Percentiles rank a stretch among this genome's conserved stretches.
These are phyloP conservation scores for Buxus sempervirens DNA, from an alignment of 164 flowering plant species.

Conservation along the genomic window DNA sequence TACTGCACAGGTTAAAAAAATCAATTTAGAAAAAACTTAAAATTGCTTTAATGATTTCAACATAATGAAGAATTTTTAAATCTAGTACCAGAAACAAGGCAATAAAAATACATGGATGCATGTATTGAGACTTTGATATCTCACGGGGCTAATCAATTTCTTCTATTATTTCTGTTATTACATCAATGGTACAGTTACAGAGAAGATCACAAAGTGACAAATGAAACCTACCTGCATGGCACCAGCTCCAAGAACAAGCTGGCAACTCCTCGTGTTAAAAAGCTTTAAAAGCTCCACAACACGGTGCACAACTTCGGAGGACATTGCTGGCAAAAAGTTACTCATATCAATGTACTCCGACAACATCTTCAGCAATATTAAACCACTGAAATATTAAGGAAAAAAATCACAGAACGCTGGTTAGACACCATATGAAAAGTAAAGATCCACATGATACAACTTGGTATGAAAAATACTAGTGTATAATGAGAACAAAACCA, in stretches of 20 bases:
- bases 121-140: not conserved
- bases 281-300: constrained; percentile 81
- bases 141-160: not conserved
- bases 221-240: constrained; percentile 81
- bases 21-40: not conserved
- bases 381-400: constrained; percentile 95
- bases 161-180: not conserved
- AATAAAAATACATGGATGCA: not conserved
- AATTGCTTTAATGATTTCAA: not conserved
- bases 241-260: constrained; percentile 97
- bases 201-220: not conserved
- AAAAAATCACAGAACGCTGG: constrained; percentile 7
- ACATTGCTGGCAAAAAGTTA: constrained; percentile 62
- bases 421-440: too few relatives aligned
- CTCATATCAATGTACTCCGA: constrained; percentile 94
- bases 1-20: not conserved
- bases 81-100: not conserved
- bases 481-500: too few relatives aligned
- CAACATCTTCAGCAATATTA: constrained; percentile 96
- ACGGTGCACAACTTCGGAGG: constrained; percentile 89
- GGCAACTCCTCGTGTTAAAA: constrained; percentile 89
- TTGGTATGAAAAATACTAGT: too few relatives aligned
- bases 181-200: not conserved
- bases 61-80: not conserved
- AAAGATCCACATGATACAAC: too few relatives aligned